These are phyloP conservation scores for Obba rivulosa DNA, from an alignment of 768 basidiomycete species.

Conservation along the genomic window DNA sequence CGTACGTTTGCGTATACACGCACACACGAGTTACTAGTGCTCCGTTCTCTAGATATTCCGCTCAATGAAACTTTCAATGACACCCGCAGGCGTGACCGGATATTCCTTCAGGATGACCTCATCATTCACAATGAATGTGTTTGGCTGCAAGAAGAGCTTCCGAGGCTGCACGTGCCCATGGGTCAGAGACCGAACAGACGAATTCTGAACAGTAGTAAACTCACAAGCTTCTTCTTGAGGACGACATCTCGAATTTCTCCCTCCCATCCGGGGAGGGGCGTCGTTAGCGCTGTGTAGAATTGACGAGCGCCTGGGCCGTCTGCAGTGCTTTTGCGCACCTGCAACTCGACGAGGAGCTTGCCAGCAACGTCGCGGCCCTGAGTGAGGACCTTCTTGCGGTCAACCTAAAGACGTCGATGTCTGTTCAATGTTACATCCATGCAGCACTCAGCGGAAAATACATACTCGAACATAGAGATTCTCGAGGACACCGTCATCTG, in stretches of 20 bases:
- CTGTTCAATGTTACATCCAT: background rate
- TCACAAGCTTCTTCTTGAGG: slow-evolving; percentile 70
- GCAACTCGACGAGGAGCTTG: slow-evolving; percentile 71
- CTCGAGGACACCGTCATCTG: slow-evolving; percentile 50
- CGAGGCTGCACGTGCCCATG: slow-evolving; percentile 49
- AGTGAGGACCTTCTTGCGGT: slow-evolving; percentile 60
- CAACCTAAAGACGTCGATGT: slow-evolving; percentile 43
- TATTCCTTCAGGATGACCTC: slow-evolving; percentile 79
- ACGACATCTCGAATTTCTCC: slow-evolving; percentile 74
- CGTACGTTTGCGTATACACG: background rate
- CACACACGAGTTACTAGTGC: background rate
- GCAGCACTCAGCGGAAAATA: slow-evolving; percentile 1
- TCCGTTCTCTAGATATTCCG: slow-evolving; percentile 24
- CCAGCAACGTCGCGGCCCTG: slow-evolving; percentile 65
- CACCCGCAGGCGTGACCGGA: slow-evolving; percentile 63
- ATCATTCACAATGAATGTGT: slow-evolving; percentile 60
- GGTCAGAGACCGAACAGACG: background rate
- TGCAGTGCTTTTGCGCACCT: slow-evolving; percentile 82
- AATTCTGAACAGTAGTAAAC: slow-evolving; percentile 17
- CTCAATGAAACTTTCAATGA: slow-evolving; percentile 81
- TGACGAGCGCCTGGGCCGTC: slow-evolving; percentile 74
- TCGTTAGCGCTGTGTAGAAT: slow-evolving; percentile 78
- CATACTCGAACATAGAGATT: slow-evolving; percentile 67
- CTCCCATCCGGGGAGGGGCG: slow-evolving; percentile 66
- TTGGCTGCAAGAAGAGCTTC: slow-evolving; percentile 83